Evolutionary conservation across 805 yeast species (phyloP).

Genomic region (Suhomyces sp.): DNA sequence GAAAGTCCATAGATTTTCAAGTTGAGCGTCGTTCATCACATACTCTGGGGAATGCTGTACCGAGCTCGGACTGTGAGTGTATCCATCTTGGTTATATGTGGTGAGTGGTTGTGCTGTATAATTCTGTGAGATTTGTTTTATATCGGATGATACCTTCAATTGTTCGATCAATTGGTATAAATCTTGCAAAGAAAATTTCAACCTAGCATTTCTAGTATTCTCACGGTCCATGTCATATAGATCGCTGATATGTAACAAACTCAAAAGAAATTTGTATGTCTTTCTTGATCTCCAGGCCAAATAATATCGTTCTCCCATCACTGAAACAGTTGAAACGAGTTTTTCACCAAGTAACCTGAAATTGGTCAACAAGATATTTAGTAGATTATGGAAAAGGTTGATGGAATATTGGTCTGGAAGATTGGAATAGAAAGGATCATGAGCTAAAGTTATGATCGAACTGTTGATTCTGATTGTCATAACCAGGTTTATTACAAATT

Average conservation of each 20-base stretch:
- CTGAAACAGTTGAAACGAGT: not conserved
- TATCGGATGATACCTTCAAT: not conserved
- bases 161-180: not conserved
- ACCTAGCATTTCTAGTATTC: not conserved
- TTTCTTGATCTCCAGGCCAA: conserved; percentile 9
- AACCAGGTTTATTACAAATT: conserved; percentile 4
- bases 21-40: not conserved
- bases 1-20: not conserved
- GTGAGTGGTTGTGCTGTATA: not conserved
- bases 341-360: not conserved
- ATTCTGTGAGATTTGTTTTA: not conserved
- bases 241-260: not conserved
- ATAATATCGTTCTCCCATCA: conserved; percentile 5
- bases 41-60: not conserved
- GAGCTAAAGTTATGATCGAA: not conserved
- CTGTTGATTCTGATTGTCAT: conserved; percentile 6
- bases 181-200: not conserved
- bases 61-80: not conserved
- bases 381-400: not conserved
- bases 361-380: not conserved
- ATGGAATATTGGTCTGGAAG: not conserved
- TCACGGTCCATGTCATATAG: not conserved
- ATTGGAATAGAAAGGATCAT: not conserved
- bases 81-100: not conserved
- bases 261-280: not conserved